Evolutionary conservation across 192 early-diverging fungal species (phyloP), one percentile per base, ranked within the genome.

Genomic region (Linnemannia schmuckeri): DNA sequence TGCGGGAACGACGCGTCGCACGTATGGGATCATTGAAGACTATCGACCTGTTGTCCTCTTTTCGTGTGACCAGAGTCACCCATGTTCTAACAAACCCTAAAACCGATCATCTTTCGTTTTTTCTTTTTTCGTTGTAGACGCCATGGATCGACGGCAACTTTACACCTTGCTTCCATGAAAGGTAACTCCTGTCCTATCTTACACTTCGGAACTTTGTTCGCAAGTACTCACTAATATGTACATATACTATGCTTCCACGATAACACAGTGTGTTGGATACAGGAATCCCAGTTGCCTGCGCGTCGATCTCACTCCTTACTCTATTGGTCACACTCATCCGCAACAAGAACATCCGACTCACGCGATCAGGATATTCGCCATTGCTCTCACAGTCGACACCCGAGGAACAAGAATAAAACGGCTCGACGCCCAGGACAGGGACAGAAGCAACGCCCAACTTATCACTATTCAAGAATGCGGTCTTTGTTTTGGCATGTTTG

Each of bases 111-210:
- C 61, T 55, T 37, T 13, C 68, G 9, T 47, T 47, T 46, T 47
- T 54, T n/a, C n/a, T 4, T 47, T 55, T 41, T 27, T 38, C 1
- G n/a, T 55, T 49, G 1, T 76, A 81, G 78, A 37, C 70, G 33
- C 84, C 79, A 37, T 86, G 84, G 84, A 52, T 81, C 15, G 79
- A 74, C 76, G 74, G 81, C 69, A 79, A 86, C 79, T 86, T 86
- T 77, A 54, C 79, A 6, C 84, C 79, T 70, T 86, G 84, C 52
- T 86, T 86, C 63, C 84, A 86, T 76, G 42, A 86, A 57, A 81
- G 78, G 84, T 86, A 86, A 37, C 37, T 37, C 37, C 52, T 54
- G 5, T 13, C 4, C 52, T 13, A 54, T 17, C 52, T 47, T 37
- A 37, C 37, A 37, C 37, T 3, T 37, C 37, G 37, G 3, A 37